Conservation (phyloP, 306 rosid genomes). For the Luffa acutangula region DNA sequence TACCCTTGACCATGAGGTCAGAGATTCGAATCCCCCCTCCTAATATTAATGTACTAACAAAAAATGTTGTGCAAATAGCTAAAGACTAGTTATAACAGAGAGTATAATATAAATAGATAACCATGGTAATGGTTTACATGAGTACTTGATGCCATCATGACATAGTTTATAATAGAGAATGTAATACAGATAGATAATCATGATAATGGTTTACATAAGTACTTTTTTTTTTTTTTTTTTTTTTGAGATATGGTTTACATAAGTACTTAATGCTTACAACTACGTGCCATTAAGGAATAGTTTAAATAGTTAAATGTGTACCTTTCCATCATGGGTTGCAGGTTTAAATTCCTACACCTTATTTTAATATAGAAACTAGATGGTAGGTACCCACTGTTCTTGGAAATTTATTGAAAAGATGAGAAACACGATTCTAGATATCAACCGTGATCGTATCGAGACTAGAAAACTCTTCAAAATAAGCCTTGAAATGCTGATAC, state of each 20-base stretch:
- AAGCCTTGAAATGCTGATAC: constrained; percentile 78
- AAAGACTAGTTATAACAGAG: not conserved
- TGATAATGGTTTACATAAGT: not conserved
- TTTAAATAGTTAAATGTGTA: too few relatives aligned
- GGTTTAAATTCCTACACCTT: not conserved
- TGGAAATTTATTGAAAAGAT: not conserved
- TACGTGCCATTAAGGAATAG: not conserved
- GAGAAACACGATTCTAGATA: constrained; percentile 15
- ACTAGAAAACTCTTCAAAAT: constrained; percentile 45
- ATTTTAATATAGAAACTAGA: not conserved
- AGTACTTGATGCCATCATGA: too few relatives aligned
- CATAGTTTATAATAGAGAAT: not conserved
- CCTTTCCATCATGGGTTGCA: not conserved
- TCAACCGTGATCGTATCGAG: constrained; percentile 56
- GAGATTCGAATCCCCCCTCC: too few relatives aligned
- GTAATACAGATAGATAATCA: not conserved
- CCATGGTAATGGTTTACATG: too few relatives aligned
- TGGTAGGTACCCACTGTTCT: not conserved
- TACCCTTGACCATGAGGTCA: too few relatives aligned
- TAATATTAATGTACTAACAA: too few relatives aligned
- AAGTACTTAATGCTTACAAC: not conserved
- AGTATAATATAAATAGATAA: not conserved
- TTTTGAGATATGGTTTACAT: too few relatives aligned
- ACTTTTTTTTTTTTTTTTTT: too few relatives aligned
- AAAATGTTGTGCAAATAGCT: not conserved